A percentile compares a stretch with the other conserved stretches of the same genome.
phyloP scores from a whole-genome alignment of 257 asterid species.

The Rauvolfia tetraphylla region DNA sequence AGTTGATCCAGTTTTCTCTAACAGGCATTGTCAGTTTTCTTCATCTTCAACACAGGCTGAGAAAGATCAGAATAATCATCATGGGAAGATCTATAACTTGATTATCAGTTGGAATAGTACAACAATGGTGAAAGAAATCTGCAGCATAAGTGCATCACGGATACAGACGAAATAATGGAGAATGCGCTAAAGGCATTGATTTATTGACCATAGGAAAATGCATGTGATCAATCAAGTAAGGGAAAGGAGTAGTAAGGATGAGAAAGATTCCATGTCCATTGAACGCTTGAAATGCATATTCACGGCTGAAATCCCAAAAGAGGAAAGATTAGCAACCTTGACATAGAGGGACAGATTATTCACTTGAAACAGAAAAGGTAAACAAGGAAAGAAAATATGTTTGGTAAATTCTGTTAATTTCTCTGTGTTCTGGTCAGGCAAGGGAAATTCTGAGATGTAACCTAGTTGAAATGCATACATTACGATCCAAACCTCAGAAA shows the following conservation, averaged over 20 bases:
- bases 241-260: neutral
- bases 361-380: neutral
- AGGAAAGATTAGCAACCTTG: neutral
- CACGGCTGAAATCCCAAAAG: neutral
- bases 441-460: neutral
- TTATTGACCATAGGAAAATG: neutral
- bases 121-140: neutral
- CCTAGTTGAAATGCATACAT: neutral
- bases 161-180: neutral
- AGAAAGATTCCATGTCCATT: neutral
- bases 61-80: neutral
- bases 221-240: neutral
- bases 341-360: neutral
- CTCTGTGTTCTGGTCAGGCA: neutral
- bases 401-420: neutral
- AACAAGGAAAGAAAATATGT: neutral
- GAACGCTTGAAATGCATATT: neutral
- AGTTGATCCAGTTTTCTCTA: neutral
- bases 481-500: neutral
- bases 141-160: neutral
- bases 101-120: neutral
- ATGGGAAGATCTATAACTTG: neutral
- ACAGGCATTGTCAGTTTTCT: constrained; percentile 7
- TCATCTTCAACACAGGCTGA: constrained; percentile 20
- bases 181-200: neutral